phyloP scores from a whole-genome alignment of 371 early-diverging fungal species.

The Mortierella sp. region DNA sequence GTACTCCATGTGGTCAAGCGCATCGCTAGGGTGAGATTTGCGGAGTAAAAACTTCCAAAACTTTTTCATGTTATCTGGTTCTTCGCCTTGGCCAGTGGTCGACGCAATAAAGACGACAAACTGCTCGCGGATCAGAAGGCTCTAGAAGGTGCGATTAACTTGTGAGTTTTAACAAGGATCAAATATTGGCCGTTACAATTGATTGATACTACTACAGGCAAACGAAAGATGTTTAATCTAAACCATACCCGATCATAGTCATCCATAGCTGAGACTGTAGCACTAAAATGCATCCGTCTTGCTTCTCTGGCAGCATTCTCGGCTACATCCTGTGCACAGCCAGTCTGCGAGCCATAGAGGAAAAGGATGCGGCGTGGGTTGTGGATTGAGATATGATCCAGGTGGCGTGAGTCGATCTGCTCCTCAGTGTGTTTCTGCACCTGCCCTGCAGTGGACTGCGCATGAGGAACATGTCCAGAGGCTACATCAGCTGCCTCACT shows the following conservation, averaged over 20 bases:
- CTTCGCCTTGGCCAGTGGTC: slow-evolving; percentile 96
- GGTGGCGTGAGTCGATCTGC: slow-evolving; percentile 29
- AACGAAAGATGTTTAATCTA: not conserved
- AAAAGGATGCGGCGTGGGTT: slow-evolving; percentile 68
- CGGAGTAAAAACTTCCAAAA: slow-evolving; percentile 93
- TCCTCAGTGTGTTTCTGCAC: slow-evolving; percentile 6
- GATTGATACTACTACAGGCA: not conserved
- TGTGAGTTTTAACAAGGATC: not conserved
- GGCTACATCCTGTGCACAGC: slow-evolving; percentile 85
- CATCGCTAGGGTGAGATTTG: slow-evolving; percentile 77
- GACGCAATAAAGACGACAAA: slow-evolving; percentile 91
- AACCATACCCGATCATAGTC: slow-evolving; percentile 74
- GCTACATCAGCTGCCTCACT: not conserved
- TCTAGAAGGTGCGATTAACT: slow-evolving; percentile 44
- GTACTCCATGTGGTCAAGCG: slow-evolving; percentile 74
- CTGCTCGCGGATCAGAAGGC: slow-evolving; percentile 69
- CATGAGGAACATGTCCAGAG: not conserved
- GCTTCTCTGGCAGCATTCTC: slow-evolving; percentile 84
- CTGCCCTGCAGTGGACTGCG: slow-evolving; percentile 6
- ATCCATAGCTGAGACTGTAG: slow-evolving; percentile 81
- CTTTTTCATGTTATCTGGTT: slow-evolving; percentile 92
- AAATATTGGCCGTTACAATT: not conserved
- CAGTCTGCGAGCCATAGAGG: slow-evolving; percentile 89
- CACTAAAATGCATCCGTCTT: slow-evolving; percentile 79
- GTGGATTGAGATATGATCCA: slow-evolving; percentile 49